Conservation (phyloP, 371 early-diverging fungal genomes). For the Mortierella polycephala region DNA sequence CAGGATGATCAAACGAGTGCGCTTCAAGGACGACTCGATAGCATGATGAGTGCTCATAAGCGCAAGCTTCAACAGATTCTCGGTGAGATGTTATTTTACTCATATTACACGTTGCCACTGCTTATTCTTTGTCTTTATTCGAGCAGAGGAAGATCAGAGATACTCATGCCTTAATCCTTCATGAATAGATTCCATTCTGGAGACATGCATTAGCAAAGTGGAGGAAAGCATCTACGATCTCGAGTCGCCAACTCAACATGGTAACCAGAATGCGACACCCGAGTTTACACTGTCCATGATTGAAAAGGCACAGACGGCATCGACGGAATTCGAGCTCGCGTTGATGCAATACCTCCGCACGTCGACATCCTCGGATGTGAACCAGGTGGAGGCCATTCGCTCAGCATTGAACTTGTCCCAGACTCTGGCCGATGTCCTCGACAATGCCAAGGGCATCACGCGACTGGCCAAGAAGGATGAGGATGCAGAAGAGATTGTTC, state of each 20-base stretch:
- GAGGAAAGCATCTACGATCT: constrained; percentile 90
- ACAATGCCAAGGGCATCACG: constrained; percentile 90
- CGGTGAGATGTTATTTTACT: constrained; percentile 57
- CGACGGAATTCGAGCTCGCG: constrained; percentile 81
- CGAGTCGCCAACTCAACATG: constrained; percentile 81
- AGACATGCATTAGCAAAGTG: constrained; percentile 86
- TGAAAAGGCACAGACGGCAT: constrained; percentile 84
- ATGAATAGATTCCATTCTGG: constrained; percentile 82
- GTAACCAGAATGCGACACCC: constrained; percentile 91
- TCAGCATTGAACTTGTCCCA: constrained; percentile 86
- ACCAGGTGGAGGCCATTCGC: constrained; percentile 89
- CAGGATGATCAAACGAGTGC: constrained; percentile 49
- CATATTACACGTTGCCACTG: background rate
- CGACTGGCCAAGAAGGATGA: constrained; percentile 87
- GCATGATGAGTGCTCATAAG: constrained; percentile 72
- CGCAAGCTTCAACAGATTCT: constrained; percentile 84
- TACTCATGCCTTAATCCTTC: background rate
- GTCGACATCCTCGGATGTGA: constrained; percentile 70
- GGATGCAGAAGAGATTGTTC: constrained; percentile 78
- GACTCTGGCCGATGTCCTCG: constrained; percentile 81
- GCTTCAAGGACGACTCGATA: constrained; percentile 74
- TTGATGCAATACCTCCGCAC: constrained; percentile 81
- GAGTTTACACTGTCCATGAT: constrained; percentile 91
- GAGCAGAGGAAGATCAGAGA: background rate
- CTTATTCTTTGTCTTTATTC: background rate